Evolutionary conservation across 176 grass and related monocot genomes (phyloP), one percentile per base, ranked within the genome.

Genomic region (Ensete glaucum): DNA sequence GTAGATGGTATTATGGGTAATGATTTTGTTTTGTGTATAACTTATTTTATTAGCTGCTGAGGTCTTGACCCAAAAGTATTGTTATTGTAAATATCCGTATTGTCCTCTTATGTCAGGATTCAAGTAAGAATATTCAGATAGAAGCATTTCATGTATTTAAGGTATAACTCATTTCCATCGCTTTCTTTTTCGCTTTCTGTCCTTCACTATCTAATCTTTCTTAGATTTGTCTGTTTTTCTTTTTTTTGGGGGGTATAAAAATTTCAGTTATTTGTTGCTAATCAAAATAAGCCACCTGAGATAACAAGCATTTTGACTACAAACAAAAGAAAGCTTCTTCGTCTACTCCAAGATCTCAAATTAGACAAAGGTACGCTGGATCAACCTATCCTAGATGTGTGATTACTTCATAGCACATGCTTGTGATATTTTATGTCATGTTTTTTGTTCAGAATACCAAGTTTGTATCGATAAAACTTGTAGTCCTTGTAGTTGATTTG

Each of bases 71-170:
- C 26, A 23, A 13, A 25, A 65, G 12, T 65, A 34, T 43, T 34
- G 12, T 16, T 16, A 26, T 43, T 29, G 16, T 21, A 72, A 53
- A 50, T 24, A 76, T 76, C 15, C 64, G 43, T 34, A 15, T 67
- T 15, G 26, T 67, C 12, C 56, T 21, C 10, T 50, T 13, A 16
- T 86, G 77, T 23, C 83, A 97, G 94, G 94, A 97, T 56, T 83
- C 87, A 6, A 97, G 94, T 72, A 97, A 93, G 75, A 97, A 85
- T 79, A 97, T 97, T 79, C 90, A 93, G 62, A 97, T 91, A 15
- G 94, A 93, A 77, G 88, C 94, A 14, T 97, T 97, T 75, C 94
- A 97, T 69, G 90, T 97, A 72, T 93, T 97, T 64, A 97, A 97
- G 90, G 94, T 93, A 72, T 80, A 53, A 52, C 16, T 25, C 50